Evolutionary conservation across 306 rosid species (phyloP), one percentile per base, ranked within the genome.

Genomic region (Malus asiatica): DNA sequence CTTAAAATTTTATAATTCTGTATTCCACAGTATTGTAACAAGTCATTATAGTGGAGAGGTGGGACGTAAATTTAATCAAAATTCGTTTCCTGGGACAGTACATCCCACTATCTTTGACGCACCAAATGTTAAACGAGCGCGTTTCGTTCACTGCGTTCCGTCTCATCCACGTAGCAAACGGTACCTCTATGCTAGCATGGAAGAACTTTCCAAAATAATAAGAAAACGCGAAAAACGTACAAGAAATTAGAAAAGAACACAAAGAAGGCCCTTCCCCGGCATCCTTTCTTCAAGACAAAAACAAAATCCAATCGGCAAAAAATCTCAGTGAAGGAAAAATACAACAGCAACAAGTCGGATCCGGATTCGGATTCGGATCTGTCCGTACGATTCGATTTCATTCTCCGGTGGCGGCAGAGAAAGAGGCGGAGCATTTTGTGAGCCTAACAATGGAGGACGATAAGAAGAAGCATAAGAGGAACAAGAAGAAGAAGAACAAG

Each of bases 401-500:
- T 57, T 72, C 18, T 57, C 55, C 0, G 19, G 53, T 35, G n/a
- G 77, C 29, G 59, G 59, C 45, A 45, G 69, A 7, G 60, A 44
- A 73, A 18, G 68, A 59, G 58, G 58, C 9, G 71, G 83, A 76
- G 77, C 30, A 73, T 66, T 67, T 66, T 23, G 33, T 16, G 25
- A 58, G 65, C 66, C 46, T 69, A 70, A 20, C 48, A 79, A 88
- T 91, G 97, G 91, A 88, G 82, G 92, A 85, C 35, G 90, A 80
- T 22, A 88, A 83, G 88, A 88, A 75, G 73, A 89, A 67, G 86
- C 86, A 68, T 80, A 89, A 64, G 75, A 91, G 74, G 71, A 88
- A 79, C 68, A 86, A 72, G 87, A 86, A 85, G 71, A 91, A 91
- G 76, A 89, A 82, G 76, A 83, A 81, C 66, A 91, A 91, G 81